Evolutionary conservation across 768 basidiomycete genomes (phyloP), one percentile per base, ranked within the genome.

Genomic region (Sporobolomyces phaffii): DNA sequence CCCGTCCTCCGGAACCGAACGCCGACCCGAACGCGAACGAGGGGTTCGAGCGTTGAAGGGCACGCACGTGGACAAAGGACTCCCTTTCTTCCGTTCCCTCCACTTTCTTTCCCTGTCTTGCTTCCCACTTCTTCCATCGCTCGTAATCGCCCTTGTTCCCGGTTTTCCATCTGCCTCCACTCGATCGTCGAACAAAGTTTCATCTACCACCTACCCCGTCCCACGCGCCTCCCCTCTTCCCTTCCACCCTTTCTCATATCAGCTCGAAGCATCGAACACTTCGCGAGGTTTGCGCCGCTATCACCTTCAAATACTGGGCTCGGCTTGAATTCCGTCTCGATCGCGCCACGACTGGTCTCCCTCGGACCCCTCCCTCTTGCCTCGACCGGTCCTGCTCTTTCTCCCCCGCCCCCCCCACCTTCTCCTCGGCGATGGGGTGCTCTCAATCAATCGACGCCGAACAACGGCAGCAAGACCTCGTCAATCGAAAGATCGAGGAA

Each of bases 401-500:
- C n/a, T n/a, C n/a, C n/a, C n/a, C n/a, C n/a, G n/a, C n/a, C n/a
- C n/a, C n/a, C n/a, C n/a, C n/a, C n/a, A n/a, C n/a, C n/a, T n/a
- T n/a, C n/a, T n/a, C n/a, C n/a, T 36, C 22, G 22, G 18, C 36
- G 7, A 58, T 58, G 56, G 56, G 56, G 3, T 58, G 56, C 43
- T 31, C 43, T 2, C 56, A 58, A 38, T 58, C 56, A 3, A n/a
- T 58, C 56, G 56, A 58, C 31, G 2, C n/a, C 31, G 56, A 58
- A 15, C 28, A n/a, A n/a, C 56, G 43, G n/a, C 56, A 58, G 29
- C 56, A 58, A 15, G 43, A 58, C 15, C 24, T 54, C 18, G 33
- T 45, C 10, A 22, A 43, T 18, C 41, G 45, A 8, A 29, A 38
- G 34, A 63, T 63, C 52, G 62, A 63, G 29, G 62, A 63, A 1